These are phyloP conservation scores for Triticum turgidum DNA, from an alignment of 176 grass and related monocot genomes.

Conservation along the genomic window DNA sequence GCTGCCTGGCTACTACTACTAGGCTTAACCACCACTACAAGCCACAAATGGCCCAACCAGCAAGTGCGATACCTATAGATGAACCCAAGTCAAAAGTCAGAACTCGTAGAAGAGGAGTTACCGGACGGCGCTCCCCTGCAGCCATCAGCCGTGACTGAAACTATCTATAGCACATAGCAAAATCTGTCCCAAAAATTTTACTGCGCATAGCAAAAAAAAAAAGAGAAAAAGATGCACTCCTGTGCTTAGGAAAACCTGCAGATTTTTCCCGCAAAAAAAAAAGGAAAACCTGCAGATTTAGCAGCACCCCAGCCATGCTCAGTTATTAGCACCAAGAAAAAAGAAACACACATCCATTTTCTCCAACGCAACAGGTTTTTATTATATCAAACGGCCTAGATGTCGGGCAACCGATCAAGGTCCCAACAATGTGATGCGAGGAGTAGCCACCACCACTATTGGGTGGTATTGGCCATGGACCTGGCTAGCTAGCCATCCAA, in stretches of 20 bases:
- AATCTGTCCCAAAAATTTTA: too few species aligned
- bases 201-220: background rate
- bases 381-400: background rate
- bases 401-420: background rate
- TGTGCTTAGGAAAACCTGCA: background rate
- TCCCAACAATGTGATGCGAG: background rate
- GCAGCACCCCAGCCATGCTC: too few species aligned
- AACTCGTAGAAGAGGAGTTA: too few species aligned
- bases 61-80: too few species aligned
- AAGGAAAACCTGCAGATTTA: background rate
- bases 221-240: background rate
- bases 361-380: background rate
- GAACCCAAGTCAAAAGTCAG: too few species aligned
- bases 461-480: background rate
- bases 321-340: background rate
- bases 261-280: background rate
- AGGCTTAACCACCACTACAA: too few species aligned
- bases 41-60: too few species aligned
- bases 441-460: background rate
- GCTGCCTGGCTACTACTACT: too few species aligned
- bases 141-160: background rate
- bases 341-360: background rate
- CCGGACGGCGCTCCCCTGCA: too few species aligned
- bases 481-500: background rate
- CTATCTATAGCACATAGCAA: background rate